Base-by-base conservation (phyloP, 1,284 basidiomycete genomes). In the Sporisorium graminicola region DNA sequence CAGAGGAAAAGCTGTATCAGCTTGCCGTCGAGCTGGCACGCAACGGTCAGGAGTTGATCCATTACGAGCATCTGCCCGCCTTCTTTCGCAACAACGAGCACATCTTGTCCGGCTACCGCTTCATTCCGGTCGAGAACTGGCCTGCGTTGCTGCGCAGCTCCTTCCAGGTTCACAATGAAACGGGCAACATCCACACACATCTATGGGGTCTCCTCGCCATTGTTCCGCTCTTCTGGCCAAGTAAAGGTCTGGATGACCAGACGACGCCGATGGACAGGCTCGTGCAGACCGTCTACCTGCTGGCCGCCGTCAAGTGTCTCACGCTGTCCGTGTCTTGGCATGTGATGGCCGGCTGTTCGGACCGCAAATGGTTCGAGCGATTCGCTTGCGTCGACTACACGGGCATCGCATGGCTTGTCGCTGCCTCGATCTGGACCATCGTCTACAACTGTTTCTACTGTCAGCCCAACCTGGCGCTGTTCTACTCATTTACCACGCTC, bases 391-490 rank as follows among this genome's bases (percentile, higher is more conserved):
- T 84, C 55, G 84, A 85, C 71, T 85, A 84, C 61, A 83, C 82
- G 1, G 84, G 84, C 47, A 84, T 85, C 14, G 80, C 83, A 3
- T 82, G 81, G 82, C 79, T 85, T 12, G 82, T 85, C 12, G 82
- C 84, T 9, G 84, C 84, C 6, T 81, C 79, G 5, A 78, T 85
- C 47, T 79, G 77, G 64, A 84, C 84, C 6, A 68, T 80, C 0
- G 79, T 85, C 10, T 85, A 85, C 78, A 85, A 85, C 59, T 80
- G 74, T 62, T 85, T 85, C 67, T 85, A 85, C 72, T 85, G 84
- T 62, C 84, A 85, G 58, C 83, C 84, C 33, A 78, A 82, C 33
- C 60, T 85, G 24, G 79, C 82, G 31, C 67, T 82, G 6, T 60
- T 80, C 51, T 85, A 85, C 67, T 75, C 77, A 18, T 50, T 75